Evolutionary conservation across 805 yeast species (phyloP).

Genomic region (Candida rishiriensis): DNA sequence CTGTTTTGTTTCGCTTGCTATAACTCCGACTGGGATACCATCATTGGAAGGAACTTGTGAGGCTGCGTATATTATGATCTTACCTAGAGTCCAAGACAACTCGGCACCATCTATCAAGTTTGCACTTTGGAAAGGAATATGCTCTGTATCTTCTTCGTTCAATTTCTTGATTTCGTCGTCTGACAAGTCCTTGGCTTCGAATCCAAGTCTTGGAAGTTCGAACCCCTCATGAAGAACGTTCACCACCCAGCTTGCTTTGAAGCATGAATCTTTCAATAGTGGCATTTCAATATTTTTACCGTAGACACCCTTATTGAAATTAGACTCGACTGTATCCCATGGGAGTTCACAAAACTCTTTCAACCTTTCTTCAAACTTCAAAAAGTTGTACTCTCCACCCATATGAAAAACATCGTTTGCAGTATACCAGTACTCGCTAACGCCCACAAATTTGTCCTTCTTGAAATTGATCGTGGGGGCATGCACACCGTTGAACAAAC

Average conservation of each 20-base stretch:
- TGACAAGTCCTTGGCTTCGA: slow-evolving; percentile 37
- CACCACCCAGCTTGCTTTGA: slow-evolving; percentile 92
- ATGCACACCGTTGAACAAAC: slow-evolving; percentile 92
- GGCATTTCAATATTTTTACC: slow-evolving; percentile 51
- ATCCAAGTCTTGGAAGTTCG: slow-evolving; percentile 68
- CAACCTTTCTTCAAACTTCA: slow-evolving; percentile 60
- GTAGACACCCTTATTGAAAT: slow-evolving; percentile 52
- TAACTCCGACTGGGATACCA: slow-evolving; percentile 30
- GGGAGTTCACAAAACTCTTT: slow-evolving; percentile 69
- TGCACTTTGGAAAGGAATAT: slow-evolving; percentile 77
- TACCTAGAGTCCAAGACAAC: slow-evolving; percentile 93
- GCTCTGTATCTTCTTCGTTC: slow-evolving; percentile 23
- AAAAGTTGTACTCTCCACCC: slow-evolving; percentile 85
- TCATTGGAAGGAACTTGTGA: slow-evolving; percentile 45
- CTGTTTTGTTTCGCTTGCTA: slow-evolving; percentile 31
- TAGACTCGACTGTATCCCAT: slow-evolving; percentile 55
- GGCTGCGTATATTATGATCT: slow-evolving; percentile 77
- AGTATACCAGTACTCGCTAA: slow-evolving; percentile 96
- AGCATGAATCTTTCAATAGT: slow-evolving; percentile 72
- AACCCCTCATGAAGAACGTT: slow-evolving; percentile 91
- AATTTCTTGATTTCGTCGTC: slow-evolving; percentile 24
- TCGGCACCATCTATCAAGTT: slow-evolving; percentile 78
- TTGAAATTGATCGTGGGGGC: slow-evolving; percentile 83
- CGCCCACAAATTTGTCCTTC: slow-evolving; percentile 81
- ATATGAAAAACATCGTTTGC: slow-evolving; percentile 85